Base-by-base conservation (phyloP, 768 basidiomycete genomes). In the Astraeus odoratus region DNA sequence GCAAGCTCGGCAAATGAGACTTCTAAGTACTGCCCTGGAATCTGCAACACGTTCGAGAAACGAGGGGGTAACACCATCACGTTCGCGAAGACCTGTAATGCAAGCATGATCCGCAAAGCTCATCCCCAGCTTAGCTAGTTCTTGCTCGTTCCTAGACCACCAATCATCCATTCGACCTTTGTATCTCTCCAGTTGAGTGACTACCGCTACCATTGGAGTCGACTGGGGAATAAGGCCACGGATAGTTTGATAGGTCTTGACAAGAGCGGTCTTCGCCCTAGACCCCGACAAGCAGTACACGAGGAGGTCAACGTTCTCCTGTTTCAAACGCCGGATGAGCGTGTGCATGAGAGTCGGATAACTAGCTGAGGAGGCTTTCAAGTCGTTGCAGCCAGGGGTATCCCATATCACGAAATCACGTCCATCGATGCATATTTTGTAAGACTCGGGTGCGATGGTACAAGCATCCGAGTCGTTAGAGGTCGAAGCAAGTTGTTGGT, bases 161-260 rank as follows among this genome's bases (percentile, higher is more conserved):
- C 51, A 53, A 18, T 51, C 41, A 13, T 61, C 57, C 59, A 59
- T 61, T 33, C 25, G 19, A 39, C 27, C 24, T 12, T 34, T 39
- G 41, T 53, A 47, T 37, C 55, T 50, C 39, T 59, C 59, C 43
- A 59, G 41, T 22, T 46, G 46, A 15, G 57, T 51, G 22, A 61
- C 10, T 30, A 54, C 42, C 4, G 49, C 47, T 19, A 51, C 51
- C 6, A 61, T 31, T 10, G 57, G 54, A 27, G 51, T 44, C 15
- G 33, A 8, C 7, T 36, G 39, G 18, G 49, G 47, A 19, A 56
- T 29, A 23, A 39, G 22, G 20, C 24, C 25, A 23, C 47, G 39
- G 5, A 59, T 38, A 4, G 30, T 38, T 15, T 49, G 25, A 27
- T 59, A 54, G 37, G 50, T 49, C 12, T 49, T 58, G 49, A 51